Percentiles rank a stretch among this genome's conserved stretches.
Conservation (phyloP, 768 basidiomycete species). For the Hericium coralloides region DNA sequence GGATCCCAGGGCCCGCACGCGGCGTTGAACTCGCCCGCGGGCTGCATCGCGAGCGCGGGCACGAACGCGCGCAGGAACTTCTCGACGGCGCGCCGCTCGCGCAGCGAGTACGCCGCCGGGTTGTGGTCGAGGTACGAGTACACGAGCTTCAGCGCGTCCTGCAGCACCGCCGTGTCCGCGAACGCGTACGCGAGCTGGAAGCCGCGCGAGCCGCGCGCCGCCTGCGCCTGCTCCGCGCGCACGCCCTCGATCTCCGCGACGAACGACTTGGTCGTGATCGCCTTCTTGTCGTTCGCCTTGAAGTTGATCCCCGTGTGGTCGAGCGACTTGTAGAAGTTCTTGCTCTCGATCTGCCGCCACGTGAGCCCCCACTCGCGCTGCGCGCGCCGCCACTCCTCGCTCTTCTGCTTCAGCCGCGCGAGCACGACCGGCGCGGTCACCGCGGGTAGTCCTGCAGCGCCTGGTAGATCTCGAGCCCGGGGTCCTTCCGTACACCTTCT, state of each 20-base stretch:
- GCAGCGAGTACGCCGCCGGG: conserved; percentile 59
- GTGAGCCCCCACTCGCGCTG: conserved; percentile 95
- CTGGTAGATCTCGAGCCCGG: conserved; percentile 64
- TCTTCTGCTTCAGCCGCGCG: conserved; percentile 80
- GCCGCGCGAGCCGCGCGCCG: conserved; percentile 35
- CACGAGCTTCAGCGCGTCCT: conserved; percentile 85
- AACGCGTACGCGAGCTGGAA: conserved; percentile 77
- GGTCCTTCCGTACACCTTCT: conserved; percentile 89
- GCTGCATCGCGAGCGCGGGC: conserved; percentile 69
- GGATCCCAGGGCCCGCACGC: conserved; percentile 50
- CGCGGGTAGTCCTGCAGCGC: conserved; percentile 89
- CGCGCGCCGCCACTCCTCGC: conserved; percentile 94
- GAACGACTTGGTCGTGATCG: conserved; percentile 76
- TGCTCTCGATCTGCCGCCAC: conserved; percentile 94
- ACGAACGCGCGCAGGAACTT: conserved; percentile 78
- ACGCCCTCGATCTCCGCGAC: conserved; percentile 69
- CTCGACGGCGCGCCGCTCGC: conserved; percentile 79
- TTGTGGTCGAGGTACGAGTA: conserved; percentile 88
- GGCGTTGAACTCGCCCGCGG: conserved; percentile 56
- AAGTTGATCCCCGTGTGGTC: conserved; percentile 94
- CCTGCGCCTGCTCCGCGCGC: conserved; percentile 35
- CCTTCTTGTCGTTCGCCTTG: conserved; percentile 94
- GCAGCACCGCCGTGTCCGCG: conserved; percentile 69
- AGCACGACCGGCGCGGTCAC: conserved; percentile 91
- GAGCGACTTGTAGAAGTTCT: conserved; percentile 96